A percentile compares a stretch with the other conserved stretches of the same genome.
Evolutionary conservation across 1,284 basidiomycete genomes (phyloP).

Genomic region (Trichosporon sp.): DNA sequence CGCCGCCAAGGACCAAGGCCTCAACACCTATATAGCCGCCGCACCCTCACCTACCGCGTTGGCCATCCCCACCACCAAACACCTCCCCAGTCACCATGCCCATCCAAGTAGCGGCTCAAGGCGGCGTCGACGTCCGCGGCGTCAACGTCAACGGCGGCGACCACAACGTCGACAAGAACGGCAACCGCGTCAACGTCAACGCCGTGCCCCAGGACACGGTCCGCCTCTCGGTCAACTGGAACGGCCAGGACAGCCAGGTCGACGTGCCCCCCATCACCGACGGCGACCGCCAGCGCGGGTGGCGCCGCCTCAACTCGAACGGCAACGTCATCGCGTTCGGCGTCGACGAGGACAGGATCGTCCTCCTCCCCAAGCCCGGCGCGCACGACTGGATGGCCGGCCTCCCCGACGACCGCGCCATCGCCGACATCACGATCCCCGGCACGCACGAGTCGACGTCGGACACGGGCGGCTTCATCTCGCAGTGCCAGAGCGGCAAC

Average conservation of each 20-base stretch:
- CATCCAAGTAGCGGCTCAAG: slow-evolving; percentile 12
- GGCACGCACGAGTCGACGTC: slow-evolving; percentile 19
- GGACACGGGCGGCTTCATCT: slow-evolving; percentile 27
- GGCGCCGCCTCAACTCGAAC: slow-evolving; percentile 12
- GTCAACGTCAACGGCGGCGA: slow-evolving; percentile 15
- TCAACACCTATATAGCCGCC: neutral
- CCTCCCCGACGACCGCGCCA: slow-evolving; percentile 18
- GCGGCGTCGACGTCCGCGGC: slow-evolving; percentile 16
- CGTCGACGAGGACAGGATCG: slow-evolving; percentile 15
- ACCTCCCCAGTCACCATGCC: slow-evolving; percentile 10
- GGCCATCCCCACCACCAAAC: neutral
- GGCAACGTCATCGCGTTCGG: slow-evolving; percentile 14
- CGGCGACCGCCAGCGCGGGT: slow-evolving; percentile 13
- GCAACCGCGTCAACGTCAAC: slow-evolving; percentile 12
- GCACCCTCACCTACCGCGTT: too few relatives aligned
- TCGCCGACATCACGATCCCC: slow-evolving; percentile 18
- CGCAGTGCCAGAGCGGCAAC: slow-evolving; percentile 45
- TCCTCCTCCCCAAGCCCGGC: slow-evolving; percentile 11
- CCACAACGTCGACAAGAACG: slow-evolving; percentile 10
- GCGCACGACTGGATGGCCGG: slow-evolving; percentile 10
- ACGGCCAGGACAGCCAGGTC: slow-evolving; percentile 12
- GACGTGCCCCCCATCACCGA: slow-evolving; percentile 7
- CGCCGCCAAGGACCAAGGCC: too few relatives aligned
- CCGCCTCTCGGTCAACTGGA: slow-evolving; percentile 9
- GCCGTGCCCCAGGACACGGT: slow-evolving; percentile 6